phyloP scores from a whole-genome alignment of 176 grass and related monocot species.

The Musa schizocarpa region DNA sequence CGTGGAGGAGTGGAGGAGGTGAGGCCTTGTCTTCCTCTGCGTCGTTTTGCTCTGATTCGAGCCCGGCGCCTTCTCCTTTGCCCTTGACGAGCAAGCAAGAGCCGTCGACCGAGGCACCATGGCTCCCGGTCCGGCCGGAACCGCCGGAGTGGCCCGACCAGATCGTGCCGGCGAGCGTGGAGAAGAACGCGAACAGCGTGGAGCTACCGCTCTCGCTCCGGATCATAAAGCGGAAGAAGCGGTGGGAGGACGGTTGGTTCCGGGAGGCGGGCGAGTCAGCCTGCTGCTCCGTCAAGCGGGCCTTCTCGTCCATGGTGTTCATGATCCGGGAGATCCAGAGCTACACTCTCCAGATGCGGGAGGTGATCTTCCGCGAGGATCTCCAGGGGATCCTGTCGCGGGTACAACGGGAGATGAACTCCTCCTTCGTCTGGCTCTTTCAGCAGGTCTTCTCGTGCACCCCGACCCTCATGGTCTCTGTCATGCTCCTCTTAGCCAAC shows the following conservation, averaged over 20 bases:
- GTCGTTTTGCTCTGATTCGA: neutral
- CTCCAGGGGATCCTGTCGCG: slow-evolving; percentile 5
- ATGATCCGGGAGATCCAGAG: slow-evolving; percentile 9
- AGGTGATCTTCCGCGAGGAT: slow-evolving; percentile 4
- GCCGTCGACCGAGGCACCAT: neutral
- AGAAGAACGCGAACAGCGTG: slow-evolving; percentile 8
- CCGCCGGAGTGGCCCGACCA: neutral
- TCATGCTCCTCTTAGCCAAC: slow-evolving; percentile 9
- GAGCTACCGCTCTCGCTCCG: slow-evolving; percentile 8
- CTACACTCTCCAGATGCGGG: slow-evolving; percentile 10
- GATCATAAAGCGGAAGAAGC: slow-evolving; percentile 5
- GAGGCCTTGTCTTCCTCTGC: neutral
- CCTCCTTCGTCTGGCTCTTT: slow-evolving; percentile 11
- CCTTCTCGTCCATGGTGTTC: slow-evolving; percentile 10
- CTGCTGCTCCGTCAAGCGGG: slow-evolving; percentile 7
- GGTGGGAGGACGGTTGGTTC: slow-evolving; percentile 1
- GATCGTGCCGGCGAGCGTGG: slow-evolving; percentile 10
- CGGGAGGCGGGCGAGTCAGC: slow-evolving; percentile 5
- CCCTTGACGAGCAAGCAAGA: neutral
- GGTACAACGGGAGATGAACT: neutral
- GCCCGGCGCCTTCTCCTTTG: neutral
- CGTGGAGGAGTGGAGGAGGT: neutral
- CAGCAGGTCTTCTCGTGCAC: slow-evolving; percentile 11
- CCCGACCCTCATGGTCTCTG: slow-evolving; percentile 8
- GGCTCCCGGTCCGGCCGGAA: neutral